A percentile compares a stretch with the other conserved stretches of the same genome.
phyloP scores from a whole-genome alignment of 1,284 basidiomycete species.

The Hemileia vastatrix region DNA sequence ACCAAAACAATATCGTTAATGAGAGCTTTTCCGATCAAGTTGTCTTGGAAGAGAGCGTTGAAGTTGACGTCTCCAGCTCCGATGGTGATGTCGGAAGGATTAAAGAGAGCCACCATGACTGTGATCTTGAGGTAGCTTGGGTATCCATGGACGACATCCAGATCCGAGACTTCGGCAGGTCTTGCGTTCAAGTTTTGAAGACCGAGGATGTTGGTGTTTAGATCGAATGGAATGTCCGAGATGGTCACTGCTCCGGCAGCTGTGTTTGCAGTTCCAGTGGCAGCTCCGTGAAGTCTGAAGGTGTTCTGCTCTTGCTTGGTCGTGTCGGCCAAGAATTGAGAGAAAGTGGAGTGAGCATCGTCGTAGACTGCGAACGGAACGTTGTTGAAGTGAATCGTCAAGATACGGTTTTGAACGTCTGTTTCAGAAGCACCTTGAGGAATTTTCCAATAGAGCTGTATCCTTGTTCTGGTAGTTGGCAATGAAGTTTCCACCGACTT shows the following conservation, averaged over 20 bases:
- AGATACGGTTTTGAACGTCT: slow-evolving; percentile 56
- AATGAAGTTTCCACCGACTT: slow-evolving; percentile 57
- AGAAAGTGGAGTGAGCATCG: slow-evolving; percentile 53
- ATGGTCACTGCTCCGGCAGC: slow-evolving; percentile 59
- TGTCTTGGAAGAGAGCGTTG: slow-evolving; percentile 52
- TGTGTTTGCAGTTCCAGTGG: slow-evolving; percentile 58
- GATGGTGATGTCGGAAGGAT: slow-evolving; percentile 59
- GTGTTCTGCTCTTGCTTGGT: slow-evolving; percentile 52
- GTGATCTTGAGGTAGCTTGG: slow-evolving; percentile 61
- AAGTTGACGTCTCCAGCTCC: slow-evolving; percentile 60
- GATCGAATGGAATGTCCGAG: slow-evolving; percentile 56
- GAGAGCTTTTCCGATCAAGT: slow-evolving; percentile 56
- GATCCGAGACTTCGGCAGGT: slow-evolving; percentile 54
- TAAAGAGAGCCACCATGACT: slow-evolving; percentile 40
- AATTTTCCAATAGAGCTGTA: slow-evolving; percentile 57
- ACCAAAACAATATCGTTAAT: slow-evolving; percentile 48
- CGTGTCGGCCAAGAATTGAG: slow-evolving; percentile 59
- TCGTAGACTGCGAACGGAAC: slow-evolving; percentile 56
- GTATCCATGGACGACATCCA: slow-evolving; percentile 65
- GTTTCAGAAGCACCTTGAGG: slow-evolving; percentile 57
- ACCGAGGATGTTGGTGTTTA: slow-evolving; percentile 56
- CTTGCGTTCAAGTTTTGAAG: slow-evolving; percentile 58
- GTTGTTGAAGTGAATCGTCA: slow-evolving; percentile 56
- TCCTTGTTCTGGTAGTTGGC: slow-evolving; percentile 53
- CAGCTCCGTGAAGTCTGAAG: slow-evolving; percentile 53